phyloP scores from a whole-genome alignment of 2,329 filamentous ascomycete genomes.

The Fusarium cicatricum region DNA sequence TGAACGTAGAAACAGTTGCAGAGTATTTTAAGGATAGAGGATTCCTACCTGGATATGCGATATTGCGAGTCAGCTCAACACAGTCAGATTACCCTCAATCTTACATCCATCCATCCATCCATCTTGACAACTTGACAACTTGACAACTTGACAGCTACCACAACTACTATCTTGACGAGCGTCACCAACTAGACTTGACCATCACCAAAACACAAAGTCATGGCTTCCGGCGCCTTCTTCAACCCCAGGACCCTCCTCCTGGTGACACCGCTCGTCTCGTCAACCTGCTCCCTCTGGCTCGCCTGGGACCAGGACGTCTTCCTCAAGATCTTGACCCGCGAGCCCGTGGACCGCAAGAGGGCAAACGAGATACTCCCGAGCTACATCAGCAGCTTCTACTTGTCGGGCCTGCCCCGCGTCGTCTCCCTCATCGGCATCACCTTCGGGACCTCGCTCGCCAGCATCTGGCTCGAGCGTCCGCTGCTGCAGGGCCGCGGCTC shows the following conservation, averaged over 20 bases:
- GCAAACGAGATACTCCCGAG: conserved; percentile 51
- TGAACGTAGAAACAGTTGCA: too few relatives aligned
- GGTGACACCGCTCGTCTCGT: conserved; percentile 56
- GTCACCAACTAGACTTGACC: too few relatives aligned
- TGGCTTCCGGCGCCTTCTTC: conserved; percentile 51
- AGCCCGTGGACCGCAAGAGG: conserved; percentile 39
- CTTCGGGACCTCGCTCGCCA: conserved; percentile 40
- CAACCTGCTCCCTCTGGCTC: conserved; percentile 56
- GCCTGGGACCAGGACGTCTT: conserved; percentile 56
- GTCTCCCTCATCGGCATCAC: conserved; percentile 48
- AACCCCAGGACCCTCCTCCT: conserved; percentile 51
- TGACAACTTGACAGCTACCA: background rate
- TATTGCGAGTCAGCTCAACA: background rate
- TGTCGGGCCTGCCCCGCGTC: conserved; percentile 45
- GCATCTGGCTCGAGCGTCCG: conserved; percentile 35
- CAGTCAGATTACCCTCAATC: background rate
- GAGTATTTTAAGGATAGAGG: too few relatives aligned
- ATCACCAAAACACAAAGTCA: conserved; percentile 20
- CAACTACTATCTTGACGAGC: background rate
- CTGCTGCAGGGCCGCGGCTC: conserved; percentile 39
- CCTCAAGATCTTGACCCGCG: conserved; percentile 48
- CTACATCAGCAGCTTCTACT: conserved; percentile 55
- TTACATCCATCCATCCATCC: too few relatives aligned
- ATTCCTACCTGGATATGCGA: background rate
- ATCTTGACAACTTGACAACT: too few relatives aligned